Base-by-base conservation (phyloP, 2,329 filamentous ascomycete genomes). In the Beauveria sp. region DNA sequence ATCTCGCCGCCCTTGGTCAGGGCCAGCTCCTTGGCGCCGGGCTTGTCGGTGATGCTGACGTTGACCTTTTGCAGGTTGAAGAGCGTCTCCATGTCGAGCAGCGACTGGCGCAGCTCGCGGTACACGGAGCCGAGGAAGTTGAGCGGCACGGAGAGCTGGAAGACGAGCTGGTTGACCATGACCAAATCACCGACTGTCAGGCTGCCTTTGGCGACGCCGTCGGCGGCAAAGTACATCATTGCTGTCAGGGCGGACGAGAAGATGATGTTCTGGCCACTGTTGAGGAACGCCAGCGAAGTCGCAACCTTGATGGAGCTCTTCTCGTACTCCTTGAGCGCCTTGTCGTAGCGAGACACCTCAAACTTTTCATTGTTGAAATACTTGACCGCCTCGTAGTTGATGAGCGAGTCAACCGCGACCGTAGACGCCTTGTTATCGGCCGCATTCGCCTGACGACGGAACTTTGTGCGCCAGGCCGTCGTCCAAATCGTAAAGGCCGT, bases 321-420 rank as follows among this genome's bases (percentile, higher is more conserved):
- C 73, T 99, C 91, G 73, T 99, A 99, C 63, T 88, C 83, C 66
- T 87, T 83, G 26, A 99, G 79, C 0, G 95, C 92, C 68, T 87
- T 85, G 74, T 98, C 93, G 73, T 99, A 99, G 47, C 95, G 86
- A 38, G 84, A 83, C 49, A 96, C 91, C 77, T 99, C 95, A 66
- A 92, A 98, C 66, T 89, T 91, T 71, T 99, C 96, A 70, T 99
- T 99, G 79, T 99, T 99, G 78, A 98, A 99, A 78, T 98, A 96
- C 76, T 99, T 99, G 71, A 99, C 95, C 16, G 96, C 93, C 75
- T 99, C 95, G 70, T 97, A 99, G 77, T 99, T 99, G 79, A 99
- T 96, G 56, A 99, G 79, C 0, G 93, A 96, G 76, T 99, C 95
- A 1, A 98, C 93, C 0, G 93, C 93, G 8, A 98, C 91, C 0